These are phyloP conservation scores for Geoglossum cookeanum DNA, from an alignment of 2,329 filamentous ascomycete species.

Conservation along the genomic window DNA sequence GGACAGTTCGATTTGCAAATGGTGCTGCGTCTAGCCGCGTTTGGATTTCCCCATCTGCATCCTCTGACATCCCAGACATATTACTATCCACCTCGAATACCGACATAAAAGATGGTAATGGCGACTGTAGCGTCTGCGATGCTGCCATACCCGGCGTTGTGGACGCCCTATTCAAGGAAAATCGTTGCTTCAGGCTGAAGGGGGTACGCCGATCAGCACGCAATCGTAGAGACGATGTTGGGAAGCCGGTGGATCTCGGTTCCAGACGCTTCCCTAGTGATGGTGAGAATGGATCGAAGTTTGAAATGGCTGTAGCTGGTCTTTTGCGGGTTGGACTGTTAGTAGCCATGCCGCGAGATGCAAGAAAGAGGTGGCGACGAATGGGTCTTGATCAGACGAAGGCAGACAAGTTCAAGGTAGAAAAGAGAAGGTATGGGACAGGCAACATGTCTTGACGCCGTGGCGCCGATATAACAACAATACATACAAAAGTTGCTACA, in stretches of 20 bases:
- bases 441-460: not conserved
- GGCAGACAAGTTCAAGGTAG: not conserved
- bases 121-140: slow-evolving; percentile 5
- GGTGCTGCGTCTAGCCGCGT: slow-evolving; percentile 10
- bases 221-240: not conserved
- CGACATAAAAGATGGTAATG: slow-evolving; percentile 57
- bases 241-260: not conserved
- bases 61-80: slow-evolving; percentile 6
- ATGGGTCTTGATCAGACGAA: not conserved
- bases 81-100: slow-evolving; percentile 45
- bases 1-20: not conserved
- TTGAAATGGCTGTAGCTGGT: not conserved
- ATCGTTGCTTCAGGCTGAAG: not conserved
- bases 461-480: not conserved
- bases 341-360: not conserved
- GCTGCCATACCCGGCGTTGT: not conserved
- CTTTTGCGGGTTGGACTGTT: not conserved
- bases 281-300: not conserved
- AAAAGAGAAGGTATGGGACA: not conserved
- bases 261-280: not conserved
- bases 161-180: not conserved
- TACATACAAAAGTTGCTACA: not conserved
- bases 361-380: not conserved
- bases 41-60: slow-evolving; percentile 7
- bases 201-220: not conserved